These are phyloP conservation scores for Botryotinia globosa DNA, from an alignment of 2,329 filamentous ascomycete species.

Conservation along the genomic window DNA sequence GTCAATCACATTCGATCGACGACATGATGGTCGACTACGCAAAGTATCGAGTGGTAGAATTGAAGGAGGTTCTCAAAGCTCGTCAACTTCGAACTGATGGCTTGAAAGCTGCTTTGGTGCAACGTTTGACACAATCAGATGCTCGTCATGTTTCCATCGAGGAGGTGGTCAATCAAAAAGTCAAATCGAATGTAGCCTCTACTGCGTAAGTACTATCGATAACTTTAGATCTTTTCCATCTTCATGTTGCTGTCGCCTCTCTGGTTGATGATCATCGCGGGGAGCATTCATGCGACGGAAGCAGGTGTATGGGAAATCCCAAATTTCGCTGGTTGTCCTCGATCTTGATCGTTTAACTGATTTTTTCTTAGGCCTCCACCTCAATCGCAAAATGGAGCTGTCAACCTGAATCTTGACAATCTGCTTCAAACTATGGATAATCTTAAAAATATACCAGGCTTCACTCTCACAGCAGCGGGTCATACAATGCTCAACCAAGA, in stretches of 20 bases:
- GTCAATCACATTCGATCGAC: background rate
- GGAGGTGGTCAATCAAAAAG: background rate
- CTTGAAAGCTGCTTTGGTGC: background rate
- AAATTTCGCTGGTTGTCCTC: background rate
- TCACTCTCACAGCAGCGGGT: background rate
- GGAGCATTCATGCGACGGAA: background rate
- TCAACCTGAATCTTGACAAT: background rate
- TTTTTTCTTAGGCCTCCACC: background rate
- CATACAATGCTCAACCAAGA: background rate
- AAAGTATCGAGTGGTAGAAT: background rate
- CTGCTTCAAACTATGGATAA: background rate
- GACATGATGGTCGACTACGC: conserved; percentile 9
- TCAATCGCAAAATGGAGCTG: background rate
- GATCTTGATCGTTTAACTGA: background rate
- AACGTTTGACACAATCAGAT: conserved; percentile 12
- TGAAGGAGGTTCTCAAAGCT: background rate
- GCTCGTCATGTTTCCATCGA: background rate
- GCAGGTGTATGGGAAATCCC: background rate
- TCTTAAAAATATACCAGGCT: background rate
- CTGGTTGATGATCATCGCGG: background rate
- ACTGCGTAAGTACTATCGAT: background rate
- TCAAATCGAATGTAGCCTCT: background rate
- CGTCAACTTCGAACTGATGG: background rate
- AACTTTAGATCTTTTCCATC: background rate
- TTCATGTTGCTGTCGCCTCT: background rate